Conservation (phyloP, 2,329 filamentous ascomycete species). For the Colletotrichum horii region DNA sequence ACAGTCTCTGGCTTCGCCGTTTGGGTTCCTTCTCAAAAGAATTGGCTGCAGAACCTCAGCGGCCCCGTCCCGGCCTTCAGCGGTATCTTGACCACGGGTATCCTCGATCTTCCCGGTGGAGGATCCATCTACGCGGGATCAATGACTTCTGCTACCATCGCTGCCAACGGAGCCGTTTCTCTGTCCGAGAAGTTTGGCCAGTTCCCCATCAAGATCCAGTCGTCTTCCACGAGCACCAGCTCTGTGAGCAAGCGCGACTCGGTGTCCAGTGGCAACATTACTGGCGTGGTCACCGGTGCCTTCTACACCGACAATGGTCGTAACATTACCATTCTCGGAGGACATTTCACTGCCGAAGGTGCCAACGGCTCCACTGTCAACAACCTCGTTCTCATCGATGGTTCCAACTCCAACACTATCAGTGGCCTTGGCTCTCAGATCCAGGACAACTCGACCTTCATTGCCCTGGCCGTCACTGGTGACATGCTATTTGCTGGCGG, state of each 20-base stretch:
- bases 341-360: conserved; percentile 78
- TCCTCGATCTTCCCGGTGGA: conserved; percentile 67
- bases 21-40: conserved; percentile 85
- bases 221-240: conserved; percentile 34
- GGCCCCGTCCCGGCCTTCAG: conserved; percentile 68
- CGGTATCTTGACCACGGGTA: conserved; percentile 73
- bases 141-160: conserved; percentile 75
- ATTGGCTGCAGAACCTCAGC: conserved; percentile 86
- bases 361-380: conserved; percentile 74
- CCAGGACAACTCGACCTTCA: conserved; percentile 75
- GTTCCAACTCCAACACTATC: conserved; percentile 68
- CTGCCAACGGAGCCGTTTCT: conserved; percentile 74
- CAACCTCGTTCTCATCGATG: conserved; percentile 85
- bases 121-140: conserved; percentile 83
- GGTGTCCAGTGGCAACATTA: conserved; percentile 45
- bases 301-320: conserved; percentile 74
- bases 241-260: conserved; percentile 53
- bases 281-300: conserved; percentile 77
- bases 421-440: conserved; percentile 73
- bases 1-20: conserved; percentile 80
- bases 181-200: conserved; percentile 61
- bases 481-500: conserved; percentile 84
- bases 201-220: conserved; percentile 62
- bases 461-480: conserved; percentile 70
- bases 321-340: conserved; percentile 88